These are phyloP conservation scores for Protomyces arabidopsidicola DNA, from an alignment of 1,139 yeast genomes.

Conservation along the genomic window DNA sequence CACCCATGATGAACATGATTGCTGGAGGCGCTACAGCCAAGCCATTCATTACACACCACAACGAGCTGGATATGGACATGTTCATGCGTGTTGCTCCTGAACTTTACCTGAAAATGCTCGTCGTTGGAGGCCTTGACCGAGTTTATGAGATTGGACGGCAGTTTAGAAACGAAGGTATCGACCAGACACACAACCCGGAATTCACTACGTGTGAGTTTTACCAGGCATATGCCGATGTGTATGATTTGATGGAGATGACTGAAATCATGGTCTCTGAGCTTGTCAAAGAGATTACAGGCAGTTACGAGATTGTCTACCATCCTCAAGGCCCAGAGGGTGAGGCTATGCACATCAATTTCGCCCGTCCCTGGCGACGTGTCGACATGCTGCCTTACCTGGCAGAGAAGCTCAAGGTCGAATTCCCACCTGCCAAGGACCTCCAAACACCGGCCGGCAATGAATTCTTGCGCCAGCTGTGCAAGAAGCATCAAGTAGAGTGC, in stretches of 20 bases:
- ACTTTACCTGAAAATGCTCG: constrained; percentile 89
- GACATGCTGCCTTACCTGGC: constrained; percentile 96
- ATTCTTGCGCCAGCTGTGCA: constrained; percentile 75
- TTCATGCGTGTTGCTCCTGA: constrained; percentile 99
- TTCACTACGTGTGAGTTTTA: constrained; percentile 97
- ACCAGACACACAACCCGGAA: constrained; percentile 96
- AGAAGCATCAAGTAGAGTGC: constrained; percentile 80
- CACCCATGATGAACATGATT: constrained; percentile 97
- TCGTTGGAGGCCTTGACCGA: constrained; percentile 97
- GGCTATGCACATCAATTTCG: constrained; percentile 74
- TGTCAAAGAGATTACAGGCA: constrained; percentile 94
- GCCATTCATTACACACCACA: constrained; percentile 95
- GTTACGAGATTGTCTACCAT: constrained; percentile 77
- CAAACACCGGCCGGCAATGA: constrained; percentile 92
- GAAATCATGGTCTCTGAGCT: constrained; percentile 90
- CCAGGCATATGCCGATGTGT: constrained; percentile 90
- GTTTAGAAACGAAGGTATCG: constrained; percentile 98
- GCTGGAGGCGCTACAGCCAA: constrained; percentile 99
- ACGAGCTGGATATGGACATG: constrained; percentile 92
- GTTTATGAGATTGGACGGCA: constrained; percentile 99
- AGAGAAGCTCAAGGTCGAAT: constrained; percentile 74
- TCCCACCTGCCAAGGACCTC: constrained; percentile 93
- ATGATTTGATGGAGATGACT: constrained; percentile 94
- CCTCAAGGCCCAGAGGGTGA: constrained; percentile 77
- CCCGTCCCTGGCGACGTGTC: constrained; percentile 97